phyloP scores from a whole-genome alignment of 2,329 filamentous ascomycete genomes.

The Penicillium sp. region DNA sequence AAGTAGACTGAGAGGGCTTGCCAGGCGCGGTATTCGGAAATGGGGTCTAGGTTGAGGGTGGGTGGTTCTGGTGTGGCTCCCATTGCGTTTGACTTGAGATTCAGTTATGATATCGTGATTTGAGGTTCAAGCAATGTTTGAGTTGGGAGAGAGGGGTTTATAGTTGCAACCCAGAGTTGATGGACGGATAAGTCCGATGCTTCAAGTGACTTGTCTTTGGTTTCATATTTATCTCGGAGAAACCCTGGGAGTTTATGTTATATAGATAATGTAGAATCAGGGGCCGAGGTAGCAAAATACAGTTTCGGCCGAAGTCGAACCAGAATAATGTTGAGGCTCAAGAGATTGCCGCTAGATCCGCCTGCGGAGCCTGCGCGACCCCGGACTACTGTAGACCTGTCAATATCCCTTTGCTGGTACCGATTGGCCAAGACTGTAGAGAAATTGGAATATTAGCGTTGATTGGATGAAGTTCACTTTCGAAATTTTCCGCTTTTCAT shows the following conservation, averaged over 20 bases:
- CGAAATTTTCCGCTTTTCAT: not conserved
- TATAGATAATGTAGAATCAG: not conserved
- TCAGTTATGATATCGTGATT: not conserved
- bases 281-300: not conserved
- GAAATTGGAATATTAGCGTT: not conserved
- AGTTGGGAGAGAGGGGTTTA: not conserved
- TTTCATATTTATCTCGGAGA: not conserved
- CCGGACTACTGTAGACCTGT: slow-evolving; percentile 3
- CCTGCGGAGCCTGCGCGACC: slow-evolving; percentile 2
- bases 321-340: not conserved
- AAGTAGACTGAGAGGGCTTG: slow-evolving; percentile 19
- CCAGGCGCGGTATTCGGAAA: slow-evolving; percentile 22
- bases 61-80: not conserved
- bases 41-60: slow-evolving; percentile 13
- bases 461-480: not conserved
- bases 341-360: not conserved
- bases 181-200: not conserved
- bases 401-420: not conserved
- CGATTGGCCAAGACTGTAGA: slow-evolving; percentile 4
- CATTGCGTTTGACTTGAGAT: not conserved
- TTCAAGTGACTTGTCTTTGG: not conserved
- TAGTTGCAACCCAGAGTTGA: too few species aligned
- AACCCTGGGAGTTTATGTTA: not conserved
- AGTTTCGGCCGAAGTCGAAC: not conserved
- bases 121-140: not conserved